A percentile compares a stretch with the other conserved stretches of the same genome.
These are phyloP conservation scores for Aspergillus coremiiformis DNA, from an alignment of 495 filamentous ascomycete species.

Conservation along the genomic window DNA sequence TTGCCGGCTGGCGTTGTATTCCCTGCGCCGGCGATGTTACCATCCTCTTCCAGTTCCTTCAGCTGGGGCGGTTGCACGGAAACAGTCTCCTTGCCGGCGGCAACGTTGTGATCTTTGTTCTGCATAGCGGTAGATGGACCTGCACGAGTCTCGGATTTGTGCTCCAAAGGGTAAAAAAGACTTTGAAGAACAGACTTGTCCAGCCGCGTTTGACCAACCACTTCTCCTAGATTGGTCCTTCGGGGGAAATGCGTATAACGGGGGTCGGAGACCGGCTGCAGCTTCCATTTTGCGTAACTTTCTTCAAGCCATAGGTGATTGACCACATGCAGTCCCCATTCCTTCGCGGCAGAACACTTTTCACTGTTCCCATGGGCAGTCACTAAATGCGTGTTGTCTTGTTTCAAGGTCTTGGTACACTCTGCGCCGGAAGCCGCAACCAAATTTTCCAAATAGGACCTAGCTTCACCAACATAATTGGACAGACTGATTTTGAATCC, in stretches of 20 bases:
- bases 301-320: conserved; percentile 99
- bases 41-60: conserved; percentile 14
- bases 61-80: conserved; percentile 16
- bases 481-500: conserved; percentile 74
- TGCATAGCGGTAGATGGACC: conserved; percentile 28
- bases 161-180: conserved; percentile 44
- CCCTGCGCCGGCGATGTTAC: conserved; percentile 8
- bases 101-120: conserved; percentile 29
- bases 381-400: conserved; percentile 91
- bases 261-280: conserved; percentile 55
- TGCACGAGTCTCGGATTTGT: conserved; percentile 14
- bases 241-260: conserved; percentile 77
- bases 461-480: conserved; percentile 92
- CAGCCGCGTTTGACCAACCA: conserved; percentile 78
- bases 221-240: conserved; percentile 84
- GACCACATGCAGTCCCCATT: conserved; percentile 84
- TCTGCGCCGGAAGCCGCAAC: conserved; percentile 73
- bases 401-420: conserved; percentile 87
- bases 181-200: conserved; percentile 48
- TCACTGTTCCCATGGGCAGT: conserved; percentile 82
- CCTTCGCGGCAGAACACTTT: conserved; percentile 82
- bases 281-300: conserved; percentile 80
- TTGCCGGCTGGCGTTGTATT: conserved; percentile 27
- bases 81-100: conserved; percentile 3
- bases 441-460: conserved; percentile 88